Percentiles rank a stretch among this genome's conserved stretches.
These are phyloP conservation scores for Mrakia blollopis DNA, from an alignment of 768 basidiomycete genomes.

Conservation along the genomic window DNA sequence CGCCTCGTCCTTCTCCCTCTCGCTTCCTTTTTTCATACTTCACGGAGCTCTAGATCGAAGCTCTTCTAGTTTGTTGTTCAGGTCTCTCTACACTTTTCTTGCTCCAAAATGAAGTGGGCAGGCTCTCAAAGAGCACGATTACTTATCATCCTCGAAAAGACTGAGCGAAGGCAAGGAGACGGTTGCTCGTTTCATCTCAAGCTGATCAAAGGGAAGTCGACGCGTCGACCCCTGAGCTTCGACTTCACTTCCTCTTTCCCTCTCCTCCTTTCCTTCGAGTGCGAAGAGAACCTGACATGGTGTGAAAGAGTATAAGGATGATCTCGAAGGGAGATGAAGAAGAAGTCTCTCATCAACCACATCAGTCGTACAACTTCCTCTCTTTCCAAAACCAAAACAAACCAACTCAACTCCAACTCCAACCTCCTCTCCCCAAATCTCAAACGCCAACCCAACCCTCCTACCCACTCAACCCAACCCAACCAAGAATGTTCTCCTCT, in stretches of 20 bases:
- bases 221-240: constrained; percentile 14
- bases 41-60: too few relatives aligned
- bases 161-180: not conserved
- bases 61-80: too few relatives aligned
- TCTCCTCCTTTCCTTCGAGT: not conserved
- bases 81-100: too few relatives aligned
- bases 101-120: too few relatives aligned
- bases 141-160: not conserved
- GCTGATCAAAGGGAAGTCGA: not conserved
- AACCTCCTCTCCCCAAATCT: not conserved
- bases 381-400: not conserved
- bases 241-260: too few relatives aligned
- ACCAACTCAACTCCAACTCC: not conserved
- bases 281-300: not conserved
- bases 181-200: not conserved
- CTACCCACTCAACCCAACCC: not conserved
- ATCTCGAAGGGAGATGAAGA: too few relatives aligned
- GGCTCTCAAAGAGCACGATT: too few relatives aligned
- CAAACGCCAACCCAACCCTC: not conserved
- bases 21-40: too few relatives aligned
- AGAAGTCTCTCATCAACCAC: constrained; percentile 7
- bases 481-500: not conserved
- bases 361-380: not conserved
- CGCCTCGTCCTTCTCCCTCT: too few relatives aligned
- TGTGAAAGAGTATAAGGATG: not conserved